Evolutionary conservation across 202 grass and related monocot genomes (phyloP), one percentile per base, ranked within the genome.

Genomic region (Musa balbisiana): DNA sequence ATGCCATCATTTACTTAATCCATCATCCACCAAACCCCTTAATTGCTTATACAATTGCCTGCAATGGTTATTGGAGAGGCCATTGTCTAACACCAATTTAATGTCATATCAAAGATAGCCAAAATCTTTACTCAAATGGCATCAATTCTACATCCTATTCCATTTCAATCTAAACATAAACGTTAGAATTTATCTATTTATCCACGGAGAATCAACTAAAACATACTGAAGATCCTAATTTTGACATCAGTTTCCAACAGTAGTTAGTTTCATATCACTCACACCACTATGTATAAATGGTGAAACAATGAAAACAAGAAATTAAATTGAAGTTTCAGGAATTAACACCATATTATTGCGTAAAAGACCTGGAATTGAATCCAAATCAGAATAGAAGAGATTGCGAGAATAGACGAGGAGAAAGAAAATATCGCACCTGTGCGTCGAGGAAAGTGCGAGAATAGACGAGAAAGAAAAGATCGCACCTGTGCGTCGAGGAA

Each of bases 401-500:
- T 43, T 1, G 4, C 0, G 33, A 43, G 33, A 43, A 43, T 8
- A 43, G 33, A 43, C 33, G 5, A 43, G 33, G 33, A 43, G 33
- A 43, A 43, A 24, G 9, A 11, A 29, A 55, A 14, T 2, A 66
- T 55, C 1, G 23, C 72, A 98, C 95, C 95, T 99, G 95, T 10
- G 87, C 85, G 21, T 99, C 91, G 68, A 99, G 91, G 80, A 89
- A 99, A 67, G 89, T 87, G 74, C 95, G 29, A 33, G 3, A 33
- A 33, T 33, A 33, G 29, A 33, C 3, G 29, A 33, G 3, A 33
- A 33, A 33, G 29, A 33, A 33, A 6, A 43, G 4, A 43, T 43
- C 33, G 33, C 33, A 96, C 92, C 92, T 92, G 87, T 49, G 84
- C 73, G 80, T 97, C 93, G 3, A 97, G 93, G 70, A 88, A 97